These are phyloP conservation scores for Globisporangium nagaii DNA, from an alignment of 352 stramenopile species.

Conservation along the genomic window DNA sequence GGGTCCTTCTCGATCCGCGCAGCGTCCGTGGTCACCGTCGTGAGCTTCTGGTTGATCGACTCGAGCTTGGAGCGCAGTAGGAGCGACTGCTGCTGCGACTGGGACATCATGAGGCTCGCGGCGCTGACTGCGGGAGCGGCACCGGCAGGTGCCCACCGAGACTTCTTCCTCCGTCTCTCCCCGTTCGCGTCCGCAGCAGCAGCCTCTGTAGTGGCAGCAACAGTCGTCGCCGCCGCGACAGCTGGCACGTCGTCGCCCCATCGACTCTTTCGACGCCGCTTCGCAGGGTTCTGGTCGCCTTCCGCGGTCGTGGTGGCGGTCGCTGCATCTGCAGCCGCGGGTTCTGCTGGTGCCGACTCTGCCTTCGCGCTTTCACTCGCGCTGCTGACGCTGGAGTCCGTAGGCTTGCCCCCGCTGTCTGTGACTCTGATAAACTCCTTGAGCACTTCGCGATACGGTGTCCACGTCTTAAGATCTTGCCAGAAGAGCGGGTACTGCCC, in stretches of 20 bases:
- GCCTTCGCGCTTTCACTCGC: not conserved
- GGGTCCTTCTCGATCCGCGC: slow-evolving; percentile 81
- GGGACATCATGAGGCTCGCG: slow-evolving; percentile 30
- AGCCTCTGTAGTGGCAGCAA: not conserved
- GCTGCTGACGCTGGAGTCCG: not conserved
- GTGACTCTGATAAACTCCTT: slow-evolving; percentile 88
- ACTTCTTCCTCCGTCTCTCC: slow-evolving; percentile 76
- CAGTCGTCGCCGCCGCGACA: slow-evolving; percentile 8
- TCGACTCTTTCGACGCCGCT: slow-evolving; percentile 78
- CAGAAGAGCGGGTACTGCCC: slow-evolving; percentile 93
- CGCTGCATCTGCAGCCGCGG: not conserved
- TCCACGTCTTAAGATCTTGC: slow-evolving; percentile 94
- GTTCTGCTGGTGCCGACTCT: not conserved
- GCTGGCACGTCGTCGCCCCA: slow-evolving; percentile 71
- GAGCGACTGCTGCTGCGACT: slow-evolving; percentile 73
- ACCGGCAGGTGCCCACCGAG: slow-evolving; percentile 57
- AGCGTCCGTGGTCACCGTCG: slow-evolving; percentile 79
- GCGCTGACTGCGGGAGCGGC: slow-evolving; percentile 33
- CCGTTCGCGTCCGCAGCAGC: slow-evolving; percentile 13
- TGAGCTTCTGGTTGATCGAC: slow-evolving; percentile 61
- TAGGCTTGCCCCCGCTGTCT: slow-evolving; percentile 30
- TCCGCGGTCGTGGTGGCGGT: not conserved
- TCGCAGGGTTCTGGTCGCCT: slow-evolving; percentile 40
- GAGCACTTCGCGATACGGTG: slow-evolving; percentile 88
- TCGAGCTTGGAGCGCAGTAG: slow-evolving; percentile 72